Base-by-base conservation (phyloP, 176 grass and related monocot species). In the Rhynchospora tenuis region DNA sequence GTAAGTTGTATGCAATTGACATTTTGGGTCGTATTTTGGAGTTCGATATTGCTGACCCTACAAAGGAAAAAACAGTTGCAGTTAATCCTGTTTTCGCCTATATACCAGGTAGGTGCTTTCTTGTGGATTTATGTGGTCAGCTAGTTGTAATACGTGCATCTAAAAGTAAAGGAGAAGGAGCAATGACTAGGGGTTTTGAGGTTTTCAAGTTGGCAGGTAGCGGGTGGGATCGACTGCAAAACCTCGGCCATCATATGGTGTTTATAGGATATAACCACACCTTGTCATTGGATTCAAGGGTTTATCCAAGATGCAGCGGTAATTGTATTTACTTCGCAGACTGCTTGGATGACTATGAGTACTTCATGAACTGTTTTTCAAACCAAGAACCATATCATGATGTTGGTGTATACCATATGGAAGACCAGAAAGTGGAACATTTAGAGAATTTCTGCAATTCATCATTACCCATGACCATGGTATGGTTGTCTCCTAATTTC, bases 281-380 rank as follows among this genome's bases (percentile, higher is more conserved):
- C 28, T 19, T 44, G 9, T 69, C 31, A n/a, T 42, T 69, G 65
- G 65, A 69, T n/a, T 69, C 65, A 9, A 69, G 28, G 31, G 31
- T 44, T 42, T 69, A 69, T 67, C 64, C 27, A 42, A 67, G 64
- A 67, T 67, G 64, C 29, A 33, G 42, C 11, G 23, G 47, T 16
- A 80, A 80, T 59, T 61, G 28, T 80, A 80, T 80, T 9, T 69
- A 69, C 33, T 69, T 69, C 44, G 65, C 65, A 43, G 65, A 69
- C 33, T 44, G 33, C 33, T 43, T 14, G 31, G 31, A 69, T 19
- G 46, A 33, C 2, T 23, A 80, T 61, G 28, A 57, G 19, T 19
- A 43, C 19, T 3, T 11, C n/a, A 58, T 9, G 54, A 33, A 52
- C 28, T 33, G 15, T 3, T 29, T 29, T 43, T 17, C 1, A 4